A percentile compares a stretch with the other conserved stretches of the same genome.
Conservation (phyloP, 768 basidiomycete genomes). For the Panus rudis region DNA sequence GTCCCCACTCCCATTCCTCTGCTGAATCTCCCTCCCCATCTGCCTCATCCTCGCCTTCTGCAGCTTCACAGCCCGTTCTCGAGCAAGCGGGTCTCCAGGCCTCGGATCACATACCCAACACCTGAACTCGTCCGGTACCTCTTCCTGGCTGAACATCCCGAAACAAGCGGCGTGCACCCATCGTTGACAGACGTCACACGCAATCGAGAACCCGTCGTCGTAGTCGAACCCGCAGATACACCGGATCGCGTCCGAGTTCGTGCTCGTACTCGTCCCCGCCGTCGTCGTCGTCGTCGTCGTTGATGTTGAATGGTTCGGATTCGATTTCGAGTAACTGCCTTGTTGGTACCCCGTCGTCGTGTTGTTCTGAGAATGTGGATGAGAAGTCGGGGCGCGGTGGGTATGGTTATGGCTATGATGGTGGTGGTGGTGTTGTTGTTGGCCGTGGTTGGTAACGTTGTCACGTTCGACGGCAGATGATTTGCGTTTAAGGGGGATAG, state of each 20-base stretch:
- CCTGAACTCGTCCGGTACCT: conserved; percentile 67
- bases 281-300: conserved; percentile 12
- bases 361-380: background rate
- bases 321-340: no score
- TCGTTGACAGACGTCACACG: conserved; percentile 73
- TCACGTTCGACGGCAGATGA: conserved; percentile 3
- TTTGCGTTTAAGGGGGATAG: conserved; percentile 37
- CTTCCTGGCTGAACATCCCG: conserved; percentile 36
- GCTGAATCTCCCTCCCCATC: no score
- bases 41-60: conserved; percentile 39
- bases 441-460: background rate
- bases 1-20: no score
- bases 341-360: no score
- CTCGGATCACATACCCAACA: conserved; percentile 66
- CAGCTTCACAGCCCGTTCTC: conserved; percentile 38
- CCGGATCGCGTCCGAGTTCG: conserved; percentile 41
- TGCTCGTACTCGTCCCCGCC: background rate
- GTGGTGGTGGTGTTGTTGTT: background rate
- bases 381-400: no score
- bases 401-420: no score
- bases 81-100: conserved; percentile 40
- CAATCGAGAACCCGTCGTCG: conserved; percentile 83
- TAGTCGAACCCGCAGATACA: conserved; percentile 71
- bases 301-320: conserved; percentile 8
- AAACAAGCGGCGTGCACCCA: conserved; percentile 87